Percentiles rank a stretch among this genome's conserved stretches.
Conservation (phyloP, 305 asterid genomes). For the Solanum hybrid region DNA sequence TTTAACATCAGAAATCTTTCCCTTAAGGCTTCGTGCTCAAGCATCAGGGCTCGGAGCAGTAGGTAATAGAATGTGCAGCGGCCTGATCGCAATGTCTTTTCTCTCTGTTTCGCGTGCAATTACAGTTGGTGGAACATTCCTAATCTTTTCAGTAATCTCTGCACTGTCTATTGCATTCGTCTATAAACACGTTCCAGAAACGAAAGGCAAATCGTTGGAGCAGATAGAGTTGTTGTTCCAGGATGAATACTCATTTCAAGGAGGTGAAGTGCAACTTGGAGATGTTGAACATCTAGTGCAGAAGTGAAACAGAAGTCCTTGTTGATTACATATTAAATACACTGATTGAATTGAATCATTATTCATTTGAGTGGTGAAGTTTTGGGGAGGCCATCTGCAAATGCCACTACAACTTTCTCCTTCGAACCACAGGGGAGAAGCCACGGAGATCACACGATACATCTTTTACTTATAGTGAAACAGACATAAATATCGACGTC, state of each 20-base stretch:
- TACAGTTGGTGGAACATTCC: constrained; percentile 66
- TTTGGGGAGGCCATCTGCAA: background rate
- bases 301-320: constrained; percentile 5
- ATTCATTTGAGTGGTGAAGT: background rate
- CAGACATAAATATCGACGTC: background rate
- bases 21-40: constrained; percentile 73
- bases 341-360: background rate
- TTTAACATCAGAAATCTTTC: constrained; percentile 79
- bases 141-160: constrained; percentile 51
- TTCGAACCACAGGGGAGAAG: background rate
- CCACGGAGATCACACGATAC: background rate
- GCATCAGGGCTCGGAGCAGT: constrained; percentile 91
- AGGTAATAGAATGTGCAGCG: constrained; percentile 85
- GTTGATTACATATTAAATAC: background rate
- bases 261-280: constrained; percentile 57
- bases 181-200: constrained; percentile 57
- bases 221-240: constrained; percentile 71
- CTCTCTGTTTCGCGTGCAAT: constrained; percentile 62
- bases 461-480: background rate
- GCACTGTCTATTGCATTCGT: constrained; percentile 57
- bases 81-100: constrained; percentile 82
- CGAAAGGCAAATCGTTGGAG: constrained; percentile 89
- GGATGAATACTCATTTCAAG: constrained; percentile 29
- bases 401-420: background rate
- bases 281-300: constrained; percentile 68